Base-by-base conservation (phyloP, 106 monocot genomes). In the Vanilla planifolia region DNA sequence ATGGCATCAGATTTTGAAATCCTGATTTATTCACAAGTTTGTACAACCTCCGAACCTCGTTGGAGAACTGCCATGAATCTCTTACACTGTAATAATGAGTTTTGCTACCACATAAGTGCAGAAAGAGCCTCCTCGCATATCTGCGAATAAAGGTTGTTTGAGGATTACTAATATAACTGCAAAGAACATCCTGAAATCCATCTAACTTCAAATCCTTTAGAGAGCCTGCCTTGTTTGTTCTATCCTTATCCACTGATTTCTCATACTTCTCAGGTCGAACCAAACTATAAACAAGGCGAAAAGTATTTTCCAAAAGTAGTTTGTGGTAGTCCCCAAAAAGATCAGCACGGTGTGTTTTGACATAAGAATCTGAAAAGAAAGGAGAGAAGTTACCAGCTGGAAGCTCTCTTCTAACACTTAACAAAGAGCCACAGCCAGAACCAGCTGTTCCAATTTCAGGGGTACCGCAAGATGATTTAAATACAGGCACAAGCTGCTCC, bases 31-130 rank as follows among this genome's bases (percentile, higher is more conserved):
- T 82, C 43, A 80, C 70, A 68, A 98, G 80, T 73, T 92, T 98
- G 52, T 80, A 64, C 28, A 92, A 57, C 59, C 57, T 92, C 69
- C 78, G 77, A 25, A 88, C 75, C 71, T 98, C 98, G 67, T 82
- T 80, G 36, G 92, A 85, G 63, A 90, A 85, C 73, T 92, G 98
- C 92, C 98, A 98, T 7, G 87, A 75, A 77, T 98, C 98, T 82
- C 98, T 81, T 15, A 88, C 69, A 64, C 79, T 88, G 51, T 98
- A 98, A 69, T 98, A 98, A 58, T 92, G 81, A 45, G 82, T 80
- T 69, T 98, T 98, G 79, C 92, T 92, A 44, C 98, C 98, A 71
- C 98, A 98, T 32, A 98, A 40, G 69, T 98, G 91, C 37, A 98
- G 69, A 53, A 98, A 88, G 17, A 98, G 85, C 72, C 92, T 88